Conservation (phyloP, 192 early-diverging fungal species). For the Powellomyces hirtus region DNA sequence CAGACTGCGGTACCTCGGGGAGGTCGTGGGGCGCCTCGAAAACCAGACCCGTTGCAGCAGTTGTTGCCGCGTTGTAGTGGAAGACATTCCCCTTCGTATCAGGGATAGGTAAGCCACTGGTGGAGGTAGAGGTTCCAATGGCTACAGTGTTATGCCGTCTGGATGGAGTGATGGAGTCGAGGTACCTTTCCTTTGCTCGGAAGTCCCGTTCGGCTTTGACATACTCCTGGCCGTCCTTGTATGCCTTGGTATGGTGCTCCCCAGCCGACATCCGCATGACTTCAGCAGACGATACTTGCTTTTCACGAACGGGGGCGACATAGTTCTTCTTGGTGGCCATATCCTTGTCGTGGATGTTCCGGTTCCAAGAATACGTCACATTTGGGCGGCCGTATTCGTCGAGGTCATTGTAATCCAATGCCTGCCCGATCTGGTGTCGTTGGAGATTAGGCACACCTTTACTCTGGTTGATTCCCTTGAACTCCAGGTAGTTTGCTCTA, state of each 20-base stretch:
- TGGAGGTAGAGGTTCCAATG: neutral
- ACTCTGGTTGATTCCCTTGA: no score
- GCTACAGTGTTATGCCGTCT: no score
- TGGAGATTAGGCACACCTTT: constrained; percentile 19
- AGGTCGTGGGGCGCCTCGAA: constrained; percentile 1
- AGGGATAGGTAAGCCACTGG: neutral
- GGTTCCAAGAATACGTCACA: no score
- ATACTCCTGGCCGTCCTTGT: no score
- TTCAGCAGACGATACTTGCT: neutral
- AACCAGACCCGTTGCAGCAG: constrained; percentile 4
- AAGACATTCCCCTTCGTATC: neutral
- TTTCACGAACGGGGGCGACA: neutral
- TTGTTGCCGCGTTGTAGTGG: neutral
- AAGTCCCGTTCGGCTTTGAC: constrained; percentile 18
- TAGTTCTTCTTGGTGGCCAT: neutral
- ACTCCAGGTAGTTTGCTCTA: neutral
- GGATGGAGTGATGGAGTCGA: no score
- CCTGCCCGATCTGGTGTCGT: neutral
- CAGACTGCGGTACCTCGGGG: neutral
- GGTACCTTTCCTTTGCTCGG: no score
- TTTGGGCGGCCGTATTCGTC: constrained; percentile 3
- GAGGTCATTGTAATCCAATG: constrained; percentile 1
- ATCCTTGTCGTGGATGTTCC: constrained; percentile 12
- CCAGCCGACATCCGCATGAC: neutral
- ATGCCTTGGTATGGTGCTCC: neutral